Conservation (phyloP, 2,329 filamentous ascomycete genomes). For the Emydomyces testavorans region DNA sequence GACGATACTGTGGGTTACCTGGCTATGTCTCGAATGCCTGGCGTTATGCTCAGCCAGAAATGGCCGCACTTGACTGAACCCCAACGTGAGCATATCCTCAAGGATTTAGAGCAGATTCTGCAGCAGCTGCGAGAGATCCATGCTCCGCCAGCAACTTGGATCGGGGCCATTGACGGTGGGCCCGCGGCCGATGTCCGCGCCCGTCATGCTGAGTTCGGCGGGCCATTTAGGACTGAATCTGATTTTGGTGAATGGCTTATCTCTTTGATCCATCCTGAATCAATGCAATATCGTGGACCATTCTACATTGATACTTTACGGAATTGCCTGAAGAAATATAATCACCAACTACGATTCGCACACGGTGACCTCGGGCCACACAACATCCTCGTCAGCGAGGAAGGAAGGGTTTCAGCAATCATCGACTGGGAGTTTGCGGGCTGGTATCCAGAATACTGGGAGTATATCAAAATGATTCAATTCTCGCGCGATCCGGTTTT, state of each 20-base stretch:
- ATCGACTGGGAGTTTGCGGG: conserved; percentile 32
- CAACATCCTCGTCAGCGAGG: conserved; percentile 21
- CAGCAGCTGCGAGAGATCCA: conserved; percentile 22
- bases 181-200: conserved; percentile 18
- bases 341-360: conserved; percentile 21
- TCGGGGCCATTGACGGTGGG: conserved; percentile 15
- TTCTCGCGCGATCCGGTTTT: conserved; percentile 14
- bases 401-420: conserved; percentile 16
- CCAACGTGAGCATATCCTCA: conserved; percentile 18
- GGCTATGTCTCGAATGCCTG: conserved; percentile 21
- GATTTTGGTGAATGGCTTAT: conserved; percentile 20
- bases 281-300: conserved; percentile 16
- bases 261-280: conserved; percentile 13
- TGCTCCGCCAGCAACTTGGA: conserved; percentile 15
- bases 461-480: conserved; percentile 22
- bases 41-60: conserved; percentile 14
- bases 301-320: conserved; percentile 17
- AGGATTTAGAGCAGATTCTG: conserved; percentile 16
- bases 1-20: conserved; percentile 18
- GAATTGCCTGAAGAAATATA: conserved; percentile 11
- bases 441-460: conserved; percentile 33
- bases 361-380: conserved; percentile 23
- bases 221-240: conserved; percentile 22
- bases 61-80: conserved; percentile 17
- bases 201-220: conserved; percentile 16